Evolutionary conservation across 257 asterid species (phyloP).

Genomic region (Salvia splendens): DNA sequence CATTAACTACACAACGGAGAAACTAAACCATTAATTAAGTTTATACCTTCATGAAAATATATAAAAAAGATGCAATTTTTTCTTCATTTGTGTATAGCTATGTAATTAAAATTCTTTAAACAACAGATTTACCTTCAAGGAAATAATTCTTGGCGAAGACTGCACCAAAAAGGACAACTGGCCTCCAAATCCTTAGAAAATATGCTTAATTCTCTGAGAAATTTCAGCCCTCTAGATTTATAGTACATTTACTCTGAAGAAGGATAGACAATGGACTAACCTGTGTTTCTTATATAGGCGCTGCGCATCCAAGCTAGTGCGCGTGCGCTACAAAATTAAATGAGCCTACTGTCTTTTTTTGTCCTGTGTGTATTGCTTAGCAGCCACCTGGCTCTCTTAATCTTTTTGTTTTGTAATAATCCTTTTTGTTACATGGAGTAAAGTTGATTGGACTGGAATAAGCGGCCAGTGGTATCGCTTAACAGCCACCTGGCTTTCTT

Average conservation of each 20-base stretch:
- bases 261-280: constrained; percentile 1
- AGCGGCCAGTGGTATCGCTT: too few relatives aligned
- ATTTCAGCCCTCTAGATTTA: constrained; percentile 14
- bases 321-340: constrained; percentile 32
- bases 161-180: constrained; percentile 10
- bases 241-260: constrained; percentile 8
- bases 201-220: neutral
- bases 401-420: constrained; percentile 12
- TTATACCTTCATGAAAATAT: constrained; percentile 4
- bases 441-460: too few relatives aligned
- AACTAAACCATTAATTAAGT: constrained; percentile 14
- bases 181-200: constrained; percentile 24
- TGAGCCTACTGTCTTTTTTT: neutral
- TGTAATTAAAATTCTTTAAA: neutral
- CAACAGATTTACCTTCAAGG: constrained; percentile 30
- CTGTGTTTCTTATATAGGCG: constrained; percentile 23
- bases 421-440: too few relatives aligned
- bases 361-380: constrained; percentile 16
- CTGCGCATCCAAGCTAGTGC: constrained; percentile 34
- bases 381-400: constrained; percentile 26
- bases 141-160: constrained; percentile 23
- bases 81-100: constrained; percentile 10
- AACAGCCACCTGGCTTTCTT: too few relatives aligned
- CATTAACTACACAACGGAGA: neutral
- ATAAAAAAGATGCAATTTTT: neutral